Percentiles rank a stretch among this genome's conserved stretches.
These are phyloP conservation scores for Amborella trichopoda DNA, from an alignment of 164 flowering plant species.

Conservation along the genomic window DNA sequence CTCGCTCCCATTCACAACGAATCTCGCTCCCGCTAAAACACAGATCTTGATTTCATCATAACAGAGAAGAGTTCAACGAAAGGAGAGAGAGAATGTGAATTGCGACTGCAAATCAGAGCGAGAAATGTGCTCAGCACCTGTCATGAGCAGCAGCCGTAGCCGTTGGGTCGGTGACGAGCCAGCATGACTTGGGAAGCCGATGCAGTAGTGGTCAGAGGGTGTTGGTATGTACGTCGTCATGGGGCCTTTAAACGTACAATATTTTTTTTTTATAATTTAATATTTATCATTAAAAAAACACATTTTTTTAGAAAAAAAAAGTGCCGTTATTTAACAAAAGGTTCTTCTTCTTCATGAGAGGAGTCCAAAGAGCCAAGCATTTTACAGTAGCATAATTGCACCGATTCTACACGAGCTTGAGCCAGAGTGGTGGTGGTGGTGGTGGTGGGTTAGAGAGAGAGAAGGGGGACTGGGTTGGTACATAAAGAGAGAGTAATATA, in stretches of 20 bases:
- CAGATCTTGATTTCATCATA: too few relatives aligned
- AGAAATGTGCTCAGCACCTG: conserved; percentile 60
- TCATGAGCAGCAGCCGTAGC: conserved; percentile 52
- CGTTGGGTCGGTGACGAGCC: conserved; percentile 22
- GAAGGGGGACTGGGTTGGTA: conserved; percentile 3
- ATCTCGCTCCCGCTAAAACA: too few relatives aligned
- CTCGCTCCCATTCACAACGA: too few relatives aligned
- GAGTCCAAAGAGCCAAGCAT: conserved; percentile 23
- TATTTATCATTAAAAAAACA: too few relatives aligned
- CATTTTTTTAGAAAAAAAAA: too few relatives aligned
- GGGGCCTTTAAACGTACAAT: too few relatives aligned
- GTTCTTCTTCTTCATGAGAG: conserved; percentile 23
- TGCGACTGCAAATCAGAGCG: conserved; percentile 49
- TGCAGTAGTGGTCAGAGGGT: conserved; percentile 12
- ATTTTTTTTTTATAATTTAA: too few relatives aligned
- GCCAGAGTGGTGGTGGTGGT: too few relatives aligned
- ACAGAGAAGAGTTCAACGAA: conserved; percentile 47
- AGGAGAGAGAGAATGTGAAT: conserved; percentile 42
- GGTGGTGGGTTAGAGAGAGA: not conserved
- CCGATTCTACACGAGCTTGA: too few relatives aligned
- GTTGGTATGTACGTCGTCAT: too few relatives aligned
- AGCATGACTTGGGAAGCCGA: not conserved
- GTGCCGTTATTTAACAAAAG: too few relatives aligned
- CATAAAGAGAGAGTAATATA: not conserved
- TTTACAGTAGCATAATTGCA: conserved; percentile 4